These are phyloP conservation scores for Hondaea fermentalgiana DNA, from an alignment of 108 stramenopile species.

Conservation along the genomic window DNA sequence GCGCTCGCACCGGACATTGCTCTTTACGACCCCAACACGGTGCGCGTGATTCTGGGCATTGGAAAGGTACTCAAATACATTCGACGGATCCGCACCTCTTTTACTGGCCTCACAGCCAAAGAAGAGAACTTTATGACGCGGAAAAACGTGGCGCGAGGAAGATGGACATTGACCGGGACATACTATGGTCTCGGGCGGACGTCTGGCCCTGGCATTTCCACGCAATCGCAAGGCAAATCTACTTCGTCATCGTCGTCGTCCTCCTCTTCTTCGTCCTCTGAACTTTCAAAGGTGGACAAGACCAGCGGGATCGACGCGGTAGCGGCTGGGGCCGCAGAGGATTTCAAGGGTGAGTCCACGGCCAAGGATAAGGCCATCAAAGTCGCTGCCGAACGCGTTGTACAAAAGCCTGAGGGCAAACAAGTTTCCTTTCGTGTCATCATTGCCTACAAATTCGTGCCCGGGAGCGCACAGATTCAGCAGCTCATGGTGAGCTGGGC, in stretches of 20 bases:
- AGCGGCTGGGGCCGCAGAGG: too few species aligned
- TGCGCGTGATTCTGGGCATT: not conserved
- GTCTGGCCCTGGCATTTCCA: not conserved
- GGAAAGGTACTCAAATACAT: not conserved
- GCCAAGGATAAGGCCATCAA: not conserved
- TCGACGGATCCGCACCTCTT: not conserved
- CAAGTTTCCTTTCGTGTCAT: not conserved
- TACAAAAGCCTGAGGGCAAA: not conserved
- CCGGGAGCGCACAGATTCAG: constrained; percentile 1
- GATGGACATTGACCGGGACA: not conserved
- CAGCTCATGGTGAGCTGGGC: constrained; percentile 17
- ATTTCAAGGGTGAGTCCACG: not conserved
- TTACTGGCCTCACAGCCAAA: not conserved
- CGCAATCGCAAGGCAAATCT: too few species aligned
- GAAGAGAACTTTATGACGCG: constrained; percentile 18
- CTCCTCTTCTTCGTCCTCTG: too few species aligned
- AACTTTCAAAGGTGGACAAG: not conserved
- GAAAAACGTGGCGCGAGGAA: not conserved
- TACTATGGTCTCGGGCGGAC: not conserved
- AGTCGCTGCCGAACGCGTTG: not conserved
- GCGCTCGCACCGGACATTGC: not conserved
- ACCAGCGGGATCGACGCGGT: not conserved
- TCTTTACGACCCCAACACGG: not conserved
- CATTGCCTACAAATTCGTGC: not conserved
- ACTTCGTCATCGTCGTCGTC: too few species aligned